Conservation (phyloP, 352 stramenopile genomes). For the Pythium plurisporium region DNA sequence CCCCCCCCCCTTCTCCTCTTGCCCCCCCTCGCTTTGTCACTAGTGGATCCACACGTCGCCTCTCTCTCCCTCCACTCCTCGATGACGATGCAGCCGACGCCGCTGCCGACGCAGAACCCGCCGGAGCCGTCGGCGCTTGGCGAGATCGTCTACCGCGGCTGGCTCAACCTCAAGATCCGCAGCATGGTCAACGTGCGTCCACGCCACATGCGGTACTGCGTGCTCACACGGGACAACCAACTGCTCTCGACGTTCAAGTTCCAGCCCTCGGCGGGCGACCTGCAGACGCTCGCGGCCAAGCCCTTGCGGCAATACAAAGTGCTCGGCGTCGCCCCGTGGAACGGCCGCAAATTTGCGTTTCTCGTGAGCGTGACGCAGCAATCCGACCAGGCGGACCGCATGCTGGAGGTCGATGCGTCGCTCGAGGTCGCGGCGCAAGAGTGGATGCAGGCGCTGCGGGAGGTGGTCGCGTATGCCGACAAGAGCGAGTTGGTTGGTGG, state of each 20-base stretch:
- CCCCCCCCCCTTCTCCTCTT: neutral
- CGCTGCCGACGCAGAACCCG: conserved; percentile 42
- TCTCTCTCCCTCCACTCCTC: neutral
- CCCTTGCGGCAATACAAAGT: conserved; percentile 68
- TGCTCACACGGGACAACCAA: conserved; percentile 57
- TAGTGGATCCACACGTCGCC: too few species aligned
- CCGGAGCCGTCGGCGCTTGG: conserved; percentile 48
- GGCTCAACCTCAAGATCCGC: conserved; percentile 85
- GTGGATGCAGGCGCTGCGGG: conserved; percentile 68
- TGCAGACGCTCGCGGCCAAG: conserved; percentile 50
- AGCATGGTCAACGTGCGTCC: conserved; percentile 83
- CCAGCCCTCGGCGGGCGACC: conserved; percentile 67
- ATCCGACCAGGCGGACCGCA: conserved; percentile 65
- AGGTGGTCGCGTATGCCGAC: conserved; percentile 44
- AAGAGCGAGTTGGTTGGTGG: conserved; percentile 17
- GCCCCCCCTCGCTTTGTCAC: too few species aligned
- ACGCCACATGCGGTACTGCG: conserved; percentile 82
- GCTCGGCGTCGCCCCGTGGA: conserved; percentile 64
- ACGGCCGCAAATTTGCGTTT: conserved; percentile 68
- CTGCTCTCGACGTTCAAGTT: conserved; percentile 84
- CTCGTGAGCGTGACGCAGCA: conserved; percentile 68
- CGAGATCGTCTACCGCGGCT: conserved; percentile 73
- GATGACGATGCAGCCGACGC: conserved; percentile 45
- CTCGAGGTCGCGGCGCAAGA: conserved; percentile 54
- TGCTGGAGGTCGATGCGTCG: conserved; percentile 71